These are phyloP conservation scores for Mucor saturninus DNA, from an alignment of 371 early-diverging fungal genomes.

Conservation along the genomic window DNA sequence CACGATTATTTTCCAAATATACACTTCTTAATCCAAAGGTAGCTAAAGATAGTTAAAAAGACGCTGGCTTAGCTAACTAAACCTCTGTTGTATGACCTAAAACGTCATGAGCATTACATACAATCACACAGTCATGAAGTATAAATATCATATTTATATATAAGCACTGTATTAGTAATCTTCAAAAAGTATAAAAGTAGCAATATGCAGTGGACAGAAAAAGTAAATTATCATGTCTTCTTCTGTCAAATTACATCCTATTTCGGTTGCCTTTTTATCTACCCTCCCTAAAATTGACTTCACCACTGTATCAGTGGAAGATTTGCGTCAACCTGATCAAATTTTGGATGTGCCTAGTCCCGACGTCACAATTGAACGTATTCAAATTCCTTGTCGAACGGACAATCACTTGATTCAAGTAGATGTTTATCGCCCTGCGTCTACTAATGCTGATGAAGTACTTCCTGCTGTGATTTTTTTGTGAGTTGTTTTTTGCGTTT, in stretches of 20 bases:
- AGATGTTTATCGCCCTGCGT: neutral
- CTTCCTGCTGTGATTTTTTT: conserved; percentile 5
- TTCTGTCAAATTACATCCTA: neutral
- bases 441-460: neutral
- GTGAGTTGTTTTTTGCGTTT: neutral
- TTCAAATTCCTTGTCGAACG: conserved; percentile 2
- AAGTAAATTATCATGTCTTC: neutral
- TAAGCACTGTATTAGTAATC: too few relatives aligned
- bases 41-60: too few relatives aligned
- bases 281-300: neutral
- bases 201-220: too few relatives aligned
- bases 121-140: too few relatives aligned
- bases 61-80: too few relatives aligned
- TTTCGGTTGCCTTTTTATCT: neutral
- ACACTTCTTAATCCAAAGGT: too few relatives aligned
- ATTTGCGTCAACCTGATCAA: neutral
- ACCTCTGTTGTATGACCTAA: too few relatives aligned
- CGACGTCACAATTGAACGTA: neutral
- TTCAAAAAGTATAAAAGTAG: too few relatives aligned
- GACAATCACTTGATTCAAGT: conserved; percentile 1
- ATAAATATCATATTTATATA: too few relatives aligned
- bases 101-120: too few relatives aligned
- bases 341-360: neutral
- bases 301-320: neutral
- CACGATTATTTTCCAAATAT: too few relatives aligned